Base-by-base conservation (phyloP, 805 yeast species). In the Yamadazyma philogaea region DNA sequence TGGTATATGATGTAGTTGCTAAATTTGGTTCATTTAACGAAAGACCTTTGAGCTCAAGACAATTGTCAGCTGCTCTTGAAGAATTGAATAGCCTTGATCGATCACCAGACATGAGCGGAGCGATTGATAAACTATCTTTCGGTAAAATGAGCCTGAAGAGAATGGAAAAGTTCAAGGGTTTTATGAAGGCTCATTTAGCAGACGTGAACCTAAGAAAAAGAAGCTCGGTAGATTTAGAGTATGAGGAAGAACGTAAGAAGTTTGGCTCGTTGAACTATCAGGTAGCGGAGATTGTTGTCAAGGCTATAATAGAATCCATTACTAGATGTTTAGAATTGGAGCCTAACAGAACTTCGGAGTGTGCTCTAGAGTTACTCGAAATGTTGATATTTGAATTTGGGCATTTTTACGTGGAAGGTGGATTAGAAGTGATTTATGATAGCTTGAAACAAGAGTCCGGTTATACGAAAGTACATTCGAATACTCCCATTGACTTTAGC, bases 311-410 rank as follows among this genome's bases (percentile, higher is more conserved):
- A 27, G 97, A 89, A 61, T 75, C 90, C 1, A 69, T 88, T 4
- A 83, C 90, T 2, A 72, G 96, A 56, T 70, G 84, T 3, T 73
- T 87, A 53, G 96, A 88, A 57, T 66, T 87, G 30, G 72, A 81
- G 0, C 87, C 91, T 1, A 66, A 67, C 20, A 79, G 75, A 44
- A 69, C 85, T 2, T 74, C 82, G 6, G 81, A 75, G 34, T 77
- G 81, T 53, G 75, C 87, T 0, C 63, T 79, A 34, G 89, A 81
- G 47, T 61, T 90, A 11, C 68, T 86, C 44, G 87, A 86, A 47
- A 70, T 85, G 28, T 58, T 87, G 39, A 61, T 87, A 17, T 71
- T 78, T 36, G 88, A 84, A 42, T 71, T 87, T 30, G 93, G 95
- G 1, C 79, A 79, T 27, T 73, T 82, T 2, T 88, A 86, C 54